Evolutionary conservation across 768 basidiomycete species (phyloP), one percentile per base, ranked within the genome.

Genomic region (Agrocybe pediades): DNA sequence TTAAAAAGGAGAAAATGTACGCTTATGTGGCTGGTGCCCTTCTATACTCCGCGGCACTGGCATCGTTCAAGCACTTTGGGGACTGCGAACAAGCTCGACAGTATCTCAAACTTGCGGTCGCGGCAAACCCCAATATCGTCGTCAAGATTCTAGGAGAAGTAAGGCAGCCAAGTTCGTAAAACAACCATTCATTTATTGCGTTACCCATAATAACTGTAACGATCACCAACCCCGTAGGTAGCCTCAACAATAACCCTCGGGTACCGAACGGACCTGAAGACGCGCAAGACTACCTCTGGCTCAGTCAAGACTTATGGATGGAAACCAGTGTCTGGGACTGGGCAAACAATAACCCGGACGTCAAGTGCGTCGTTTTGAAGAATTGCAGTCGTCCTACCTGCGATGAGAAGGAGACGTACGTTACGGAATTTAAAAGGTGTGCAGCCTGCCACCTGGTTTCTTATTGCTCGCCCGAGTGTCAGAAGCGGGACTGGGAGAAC

Each of bases 271-370:
- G 75, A 1, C 64, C 71, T 0, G 77, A 78, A 57, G 74, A 74
- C 20, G 77, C 77, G n/a, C 77, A 75, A 30, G 79, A 79, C 61
- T 76, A 79, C 61, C 60, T 78, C 4, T 81, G 70, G 69, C 57
- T 75, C 11, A 67, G 73, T 1, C 77, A 78, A 52, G 71, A 74
- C 44, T 62, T 78, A 6, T 79, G 75, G 76, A 75, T 74, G 72
- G 62, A 66, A 17, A 59, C 61, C 74, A 33, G 24, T 24, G 43
- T 53, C 9, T 53, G 51, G 51, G 40, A 45, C 23, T 53, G 51
- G 51, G 51, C 51, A 11, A 53, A 53, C 16, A 24, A 53, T 25
- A 45, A 53, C 20, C 29, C 44, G 9, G 51, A 53, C 17, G 51
- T 46, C 1, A 53, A 53, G 15, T 30, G n/a, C 20, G 33, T 44